A percentile compares a stretch with the other conserved stretches of the same genome.
These are phyloP conservation scores for Cairneyella variabilis DNA, from an alignment of 495 filamentous ascomycete genomes.

Conservation along the genomic window DNA sequence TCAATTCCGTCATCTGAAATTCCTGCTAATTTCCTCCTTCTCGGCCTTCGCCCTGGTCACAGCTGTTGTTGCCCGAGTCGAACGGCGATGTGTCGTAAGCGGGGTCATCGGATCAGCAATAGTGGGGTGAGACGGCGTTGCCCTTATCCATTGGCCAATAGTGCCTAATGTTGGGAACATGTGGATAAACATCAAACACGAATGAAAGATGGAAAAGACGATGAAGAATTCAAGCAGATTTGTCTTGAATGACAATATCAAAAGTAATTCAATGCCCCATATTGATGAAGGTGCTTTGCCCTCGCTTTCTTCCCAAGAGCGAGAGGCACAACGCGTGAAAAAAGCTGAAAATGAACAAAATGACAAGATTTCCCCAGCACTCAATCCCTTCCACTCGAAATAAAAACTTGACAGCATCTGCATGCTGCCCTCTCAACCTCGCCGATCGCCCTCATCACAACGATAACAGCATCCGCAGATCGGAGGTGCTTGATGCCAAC, in stretches of 20 bases:
- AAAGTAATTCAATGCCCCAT: no score
- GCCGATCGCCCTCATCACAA: background rate
- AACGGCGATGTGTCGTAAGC: no score
- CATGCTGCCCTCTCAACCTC: background rate
- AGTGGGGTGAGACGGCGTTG: conserved; percentile 11
- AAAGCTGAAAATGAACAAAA: no score
- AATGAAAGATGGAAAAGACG: no score
- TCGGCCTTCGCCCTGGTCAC: background rate
- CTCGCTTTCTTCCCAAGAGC: no score
- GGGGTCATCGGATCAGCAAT: conserved; percentile 12
- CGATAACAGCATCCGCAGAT: background rate
- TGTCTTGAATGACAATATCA: no score
- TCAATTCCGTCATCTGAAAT: background rate
- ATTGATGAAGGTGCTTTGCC: no score
- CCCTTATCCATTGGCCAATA: background rate
- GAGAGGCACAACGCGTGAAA: no score
- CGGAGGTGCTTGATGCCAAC: background rate
- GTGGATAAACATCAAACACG: background rate
- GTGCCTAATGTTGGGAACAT: background rate
- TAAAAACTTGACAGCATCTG: background rate
- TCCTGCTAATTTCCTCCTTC: background rate
- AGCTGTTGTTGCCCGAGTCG: background rate
- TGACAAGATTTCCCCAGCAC: background rate
- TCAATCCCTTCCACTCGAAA: background rate
- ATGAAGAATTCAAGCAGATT: background rate